phyloP scores from a whole-genome alignment of 306 rosid genomes.

The Quercus wislizeni region DNA sequence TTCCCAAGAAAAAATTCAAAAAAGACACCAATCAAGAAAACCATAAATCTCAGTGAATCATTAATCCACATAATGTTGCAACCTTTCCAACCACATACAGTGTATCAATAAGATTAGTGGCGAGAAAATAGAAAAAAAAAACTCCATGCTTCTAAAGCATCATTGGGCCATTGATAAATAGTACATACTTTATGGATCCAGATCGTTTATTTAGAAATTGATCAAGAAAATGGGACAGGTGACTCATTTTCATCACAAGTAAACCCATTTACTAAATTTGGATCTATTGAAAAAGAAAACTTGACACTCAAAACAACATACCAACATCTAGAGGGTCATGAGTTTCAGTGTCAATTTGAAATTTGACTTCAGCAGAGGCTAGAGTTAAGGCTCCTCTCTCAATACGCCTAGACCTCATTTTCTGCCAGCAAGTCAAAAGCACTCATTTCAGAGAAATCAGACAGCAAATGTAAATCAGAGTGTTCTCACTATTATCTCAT shows the following conservation, averaged over 20 bases:
- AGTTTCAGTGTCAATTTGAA: constrained; percentile 97
- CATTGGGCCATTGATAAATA: neutral
- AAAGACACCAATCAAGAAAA: neutral
- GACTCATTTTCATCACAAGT: neutral
- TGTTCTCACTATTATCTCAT: neutral
- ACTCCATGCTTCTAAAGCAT: constrained; percentile 7
- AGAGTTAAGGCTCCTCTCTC: constrained; percentile 97
- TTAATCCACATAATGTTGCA: neutral
- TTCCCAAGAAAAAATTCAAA: neutral
- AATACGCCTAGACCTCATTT: constrained; percentile 86
- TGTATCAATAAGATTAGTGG: neutral
- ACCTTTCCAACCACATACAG: neutral
- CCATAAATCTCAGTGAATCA: neutral
- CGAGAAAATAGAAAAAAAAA: neutral
- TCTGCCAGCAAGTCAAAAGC: constrained; percentile 49
- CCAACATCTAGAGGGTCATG: constrained; percentile 99
- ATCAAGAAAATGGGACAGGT: constrained; percentile 11
- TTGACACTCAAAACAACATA: constrained; percentile 29
- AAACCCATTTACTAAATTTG: neutral
- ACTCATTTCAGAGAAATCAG: constrained; percentile 26
- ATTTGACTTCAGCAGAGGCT: constrained; percentile 99
- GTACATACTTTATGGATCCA: neutral
- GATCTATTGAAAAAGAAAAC: neutral
- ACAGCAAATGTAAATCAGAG: constrained; percentile 14
- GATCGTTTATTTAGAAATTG: constrained; percentile 3